These are phyloP conservation scores for Ganoderma lingzhi DNA, from an alignment of 1,284 basidiomycete genomes.

Conservation along the genomic window DNA sequence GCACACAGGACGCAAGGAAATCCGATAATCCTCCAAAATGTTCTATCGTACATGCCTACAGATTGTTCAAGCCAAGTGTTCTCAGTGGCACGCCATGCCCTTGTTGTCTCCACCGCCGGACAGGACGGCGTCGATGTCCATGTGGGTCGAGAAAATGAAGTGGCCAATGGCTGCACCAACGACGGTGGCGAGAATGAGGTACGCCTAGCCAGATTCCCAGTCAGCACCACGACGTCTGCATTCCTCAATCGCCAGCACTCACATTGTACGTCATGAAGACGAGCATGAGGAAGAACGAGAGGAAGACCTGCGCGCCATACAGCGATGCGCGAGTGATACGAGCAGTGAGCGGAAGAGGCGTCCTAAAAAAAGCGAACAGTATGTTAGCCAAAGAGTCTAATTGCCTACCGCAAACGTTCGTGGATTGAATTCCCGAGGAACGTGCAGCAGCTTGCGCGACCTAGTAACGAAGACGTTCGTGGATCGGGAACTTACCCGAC, in stretches of 20 bases:
- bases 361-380: conserved; percentile 41
- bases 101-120: conserved; percentile 52
- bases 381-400: conserved; percentile 12
- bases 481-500: conserved; percentile 49
- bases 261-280: conserved; percentile 92
- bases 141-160: conserved; percentile 68
- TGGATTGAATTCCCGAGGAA: background rate
- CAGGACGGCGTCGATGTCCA: conserved; percentile 67
- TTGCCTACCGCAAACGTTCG: background rate
- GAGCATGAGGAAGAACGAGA: conserved; percentile 89
- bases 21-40: conserved; percentile 6
- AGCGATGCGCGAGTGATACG: conserved; percentile 67
- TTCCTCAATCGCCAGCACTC: conserved; percentile 25
- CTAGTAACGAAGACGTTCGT: background rate
- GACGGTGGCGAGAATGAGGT: conserved; percentile 79
- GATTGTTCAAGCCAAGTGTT: background rate
- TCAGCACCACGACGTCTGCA: background rate
- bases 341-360: conserved; percentile 55
- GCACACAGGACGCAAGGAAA: background rate
- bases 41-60: conserved; percentile 28
- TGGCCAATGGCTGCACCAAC: conserved; percentile 77
- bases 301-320: conserved; percentile 72
- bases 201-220: conserved; percentile 58
- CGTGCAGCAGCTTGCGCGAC: background rate
- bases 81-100: conserved; percentile 66